Evolutionary conservation across 1,139 yeast species (phyloP), one percentile per base, ranked within the genome.

Genomic region (Nakaseomyces delphensis): DNA sequence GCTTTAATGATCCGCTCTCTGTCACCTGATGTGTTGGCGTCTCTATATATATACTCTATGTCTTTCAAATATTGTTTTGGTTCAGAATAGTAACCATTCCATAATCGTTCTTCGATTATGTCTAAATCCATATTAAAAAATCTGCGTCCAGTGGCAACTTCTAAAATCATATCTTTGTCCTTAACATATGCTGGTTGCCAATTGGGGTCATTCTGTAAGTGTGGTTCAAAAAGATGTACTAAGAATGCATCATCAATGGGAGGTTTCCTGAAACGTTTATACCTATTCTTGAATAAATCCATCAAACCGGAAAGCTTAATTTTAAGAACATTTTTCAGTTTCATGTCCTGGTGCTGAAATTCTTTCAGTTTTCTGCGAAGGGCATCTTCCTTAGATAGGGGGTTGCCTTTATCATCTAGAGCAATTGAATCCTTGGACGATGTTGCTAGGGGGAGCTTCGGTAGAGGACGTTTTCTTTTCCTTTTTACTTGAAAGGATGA

Each of bases 51-150:
- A 76, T 83, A 73, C 57, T 79, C 85, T 40, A 93, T 74, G 58
- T 93, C 98, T 52, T 74, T 77, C 53, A 89, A 65, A 58, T 84
- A 89, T 59, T 91, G 97, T 52, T 77, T 81, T 11, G 98, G 96
- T 55, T 89, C 96, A 27, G 89, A 81, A 58, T 93, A 91, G 60
- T 67, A 91, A 0, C 98, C 98, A 63, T 91, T 91, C 98, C 98
- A 91, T 44, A 93, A 67, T 45, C 98, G 72, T 57, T 91, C 98
- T 57, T 91, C 99, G 39, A 93, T 77, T 14, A 87, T 80, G 59
- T 91, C 98, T 47, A 93, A 69, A 57, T 91, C 98, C 85, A 91
- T 93, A 54, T 91, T 91, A 65, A 72, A 73, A 59, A 70, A 91
- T 51, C 70, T 72, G 45, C 74, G 76, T 2, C 94, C 95, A 0